Percentiles rank a stretch among this genome's conserved stretches.
These are phyloP conservation scores for Russula foetens DNA, from an alignment of 768 basidiomycete genomes.

Conservation along the genomic window DNA sequence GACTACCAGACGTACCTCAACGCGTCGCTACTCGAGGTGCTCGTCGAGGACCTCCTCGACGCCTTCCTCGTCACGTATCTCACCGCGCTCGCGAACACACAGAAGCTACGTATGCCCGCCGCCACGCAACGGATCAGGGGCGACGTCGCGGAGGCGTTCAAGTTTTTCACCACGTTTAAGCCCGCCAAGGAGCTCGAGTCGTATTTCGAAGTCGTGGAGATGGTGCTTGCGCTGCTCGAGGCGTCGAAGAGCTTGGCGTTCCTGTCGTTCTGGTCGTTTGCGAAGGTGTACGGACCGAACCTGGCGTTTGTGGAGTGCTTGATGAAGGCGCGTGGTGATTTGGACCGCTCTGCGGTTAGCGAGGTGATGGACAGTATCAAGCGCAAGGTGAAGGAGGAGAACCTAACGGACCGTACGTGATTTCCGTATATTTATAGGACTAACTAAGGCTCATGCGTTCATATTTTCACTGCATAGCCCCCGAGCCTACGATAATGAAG, in stretches of 20 bases:
- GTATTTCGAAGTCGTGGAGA: constrained; percentile 81
- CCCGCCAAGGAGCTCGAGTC: constrained; percentile 70
- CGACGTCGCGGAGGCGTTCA: constrained; percentile 70
- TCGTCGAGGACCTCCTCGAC: constrained; percentile 89
- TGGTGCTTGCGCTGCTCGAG: constrained; percentile 71
- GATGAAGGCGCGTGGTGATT: constrained; percentile 82
- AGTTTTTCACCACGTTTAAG: constrained; percentile 76
- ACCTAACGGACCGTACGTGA: constrained; percentile 67
- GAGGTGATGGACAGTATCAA: constrained; percentile 94
- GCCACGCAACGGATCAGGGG: constrained; percentile 78
- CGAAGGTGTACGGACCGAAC: constrained; percentile 89
- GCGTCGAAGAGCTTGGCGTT: constrained; percentile 87
- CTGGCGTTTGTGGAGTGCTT: constrained; percentile 85
- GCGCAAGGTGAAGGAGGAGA: constrained; percentile 88
- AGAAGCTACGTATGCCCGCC: constrained; percentile 80
- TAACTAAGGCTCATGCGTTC: background rate
- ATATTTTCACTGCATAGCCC: constrained; percentile 37
- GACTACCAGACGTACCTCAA: constrained; percentile 93
- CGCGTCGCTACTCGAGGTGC: constrained; percentile 79
- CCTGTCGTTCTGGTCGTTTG: constrained; percentile 90
- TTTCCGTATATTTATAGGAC: background rate
- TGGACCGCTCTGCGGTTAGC: constrained; percentile 78
- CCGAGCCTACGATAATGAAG: constrained; percentile 87
- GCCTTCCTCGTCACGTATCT: constrained; percentile 86
- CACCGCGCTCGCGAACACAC: constrained; percentile 72